Base-by-base conservation (phyloP, 1,139 yeast genomes). In the Zygoascus sp. region DNA sequence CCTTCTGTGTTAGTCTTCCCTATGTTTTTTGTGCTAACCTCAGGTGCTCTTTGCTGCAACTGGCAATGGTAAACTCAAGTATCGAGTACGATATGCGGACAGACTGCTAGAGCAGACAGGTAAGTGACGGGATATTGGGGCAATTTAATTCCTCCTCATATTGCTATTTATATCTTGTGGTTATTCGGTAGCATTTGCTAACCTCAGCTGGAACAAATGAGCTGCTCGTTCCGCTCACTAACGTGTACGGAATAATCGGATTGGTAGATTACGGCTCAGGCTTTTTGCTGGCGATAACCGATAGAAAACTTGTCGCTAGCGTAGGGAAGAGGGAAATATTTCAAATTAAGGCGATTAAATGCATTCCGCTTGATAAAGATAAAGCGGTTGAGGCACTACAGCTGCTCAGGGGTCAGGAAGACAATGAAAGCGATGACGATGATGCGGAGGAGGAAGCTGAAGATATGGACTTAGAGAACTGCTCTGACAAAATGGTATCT, bases 211-310 rank as follows among this genome's bases (percentile, higher is more conserved):
- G 16, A 13, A 7, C 5, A 3, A 21, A 25, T 2, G 15, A 22
- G 15, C 32, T 32, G 3, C 20, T 20, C 2, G 19, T 36, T 19
- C 34, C 34, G 32, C 27, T 17, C 36, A 43, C 19, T 9, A 20
- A 13, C 36, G 40, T 32, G 13, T 48, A 46, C 40, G 61, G 61
- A 9, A 38, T 58, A 11, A 34, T 58, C 8, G 61, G 60, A 3
- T 46, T 50, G 30, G 39, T 58, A 2, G 52, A 55, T 40, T 44
- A 52, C 20, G 58, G 59, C 5, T 27, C 44, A 3, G 59, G 60
- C 10, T 52, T 45, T 38, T 40, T 58, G 34, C 36, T 57, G 5
- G 51, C 52, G 7, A 53, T 58, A 13, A 58, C 58, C 3, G 46
- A 44, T 9, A 45, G 53, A 8, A 50, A 52, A 22, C 30, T 32